Evolutionary conservation across 2,329 filamentous ascomycete genomes (phyloP), one percentile per base, ranked within the genome.

Genomic region (Ophiostoma piceae): DNA sequence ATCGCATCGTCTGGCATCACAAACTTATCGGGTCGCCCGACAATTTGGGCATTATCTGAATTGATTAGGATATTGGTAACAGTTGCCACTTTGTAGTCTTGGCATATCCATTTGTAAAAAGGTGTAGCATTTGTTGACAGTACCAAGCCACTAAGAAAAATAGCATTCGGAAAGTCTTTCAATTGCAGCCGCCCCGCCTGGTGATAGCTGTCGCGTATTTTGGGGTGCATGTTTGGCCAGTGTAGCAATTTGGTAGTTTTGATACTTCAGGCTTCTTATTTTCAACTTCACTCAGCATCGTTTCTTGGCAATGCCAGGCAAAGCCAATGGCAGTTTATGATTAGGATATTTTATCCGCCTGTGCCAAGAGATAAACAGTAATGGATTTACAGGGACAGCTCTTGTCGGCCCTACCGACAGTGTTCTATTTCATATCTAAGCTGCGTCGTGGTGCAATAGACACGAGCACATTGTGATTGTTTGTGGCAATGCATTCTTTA

Each of bases 331-430:
- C 51, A 26, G n/a, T 57, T 26, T 14, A 57, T 26, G 51, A 57
- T 57, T 57, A 57, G 51, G 51, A 57, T 11, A 51, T 26, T 26
- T 57, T 57, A 57, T 57, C n/a, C 9, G 14, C 6, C 12, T 26
- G 3, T 57, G 51, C 51, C 51, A 57, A 57, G 51, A 57, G 51
- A 57, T 57, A 57, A 26, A 57, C 51, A 57, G 22, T 22, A 57
- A 29, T 57, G 22, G 51, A 57, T 57, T 7, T 57, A 26, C 51
- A 14, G 6, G n/a, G 16, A 57, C 51, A 26, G 5, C 9, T 57
- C 16, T 57, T 57, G 51, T 57, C 51, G 51, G 51, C 29, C 51
- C 51, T 57, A 57, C 51, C 51, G 51, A 57, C 51, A 57, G 11
- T 47, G 4, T 57, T 54, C 2, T 57, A 57, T 57, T 14, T 26